Evolutionary conservation across 2,329 filamentous ascomycete species (phyloP), one percentile per base, ranked within the genome.

Genomic region (Cercospora sesami): DNA sequence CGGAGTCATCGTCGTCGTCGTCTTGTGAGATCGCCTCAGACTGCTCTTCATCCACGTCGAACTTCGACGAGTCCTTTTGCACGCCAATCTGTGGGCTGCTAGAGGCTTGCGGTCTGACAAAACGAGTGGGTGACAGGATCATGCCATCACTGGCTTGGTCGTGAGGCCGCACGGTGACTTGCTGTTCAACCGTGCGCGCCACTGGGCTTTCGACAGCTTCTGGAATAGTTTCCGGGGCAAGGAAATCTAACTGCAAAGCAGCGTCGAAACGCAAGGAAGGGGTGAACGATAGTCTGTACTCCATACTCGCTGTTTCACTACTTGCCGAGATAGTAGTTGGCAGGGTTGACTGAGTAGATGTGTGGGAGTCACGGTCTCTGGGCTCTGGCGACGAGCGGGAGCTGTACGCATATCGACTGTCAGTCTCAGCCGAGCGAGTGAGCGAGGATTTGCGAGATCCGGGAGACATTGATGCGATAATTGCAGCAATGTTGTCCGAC

Each of bases 341-440:
- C n/a, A 68, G 64, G 36, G 60, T 70, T 8, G 63, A 65, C 42
- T 58, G 66, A 16, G 68, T 70, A 23, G 60, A 64, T 14, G 65
- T 63, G 18, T 65, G 9, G 23, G 61, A 57, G 36, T 57, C 31
- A 18, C 16, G 53, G 21, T 45, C 69, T 63, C 14, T 30, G 30
- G n/a, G 60, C 14, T 73, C 71, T n/a, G 68, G 68, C n/a, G 69
- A 72, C 16, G 71, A 72, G 12, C 65, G 66, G 48, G 68, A 70
- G 33, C 66, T 72, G n/a, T 39, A 61, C 18, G 62, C 60, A 26
- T 64, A 67, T 31, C 60, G 63, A 28, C 63, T 64, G 33, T 51
- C 60, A 5, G 60, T 64, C 21, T 70, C 68, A 28, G 58, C 36
- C 6, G 68, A 68, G n/a, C 60, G 42, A 10, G 68, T 45, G 18